Percentiles rank a stretch among this genome's conserved stretches.
These are phyloP conservation scores for Aspergillus fumigatus DNA, from an alignment of 2,329 filamentous ascomycete genomes.

Conservation along the genomic window DNA sequence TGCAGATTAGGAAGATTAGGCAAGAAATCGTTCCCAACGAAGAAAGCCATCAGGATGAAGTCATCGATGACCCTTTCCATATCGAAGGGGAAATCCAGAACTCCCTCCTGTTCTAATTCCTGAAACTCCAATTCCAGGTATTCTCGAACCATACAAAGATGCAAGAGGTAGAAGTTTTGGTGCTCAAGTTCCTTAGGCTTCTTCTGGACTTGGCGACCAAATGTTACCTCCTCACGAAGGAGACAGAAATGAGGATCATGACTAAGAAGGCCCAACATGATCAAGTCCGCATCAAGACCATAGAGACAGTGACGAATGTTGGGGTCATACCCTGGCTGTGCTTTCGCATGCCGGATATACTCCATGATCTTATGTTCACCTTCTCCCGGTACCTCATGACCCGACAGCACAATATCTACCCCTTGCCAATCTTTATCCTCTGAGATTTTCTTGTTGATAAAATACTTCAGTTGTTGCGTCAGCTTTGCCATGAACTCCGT, in stretches of 20 bases:
- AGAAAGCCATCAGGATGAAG: slow-evolving; percentile 99
- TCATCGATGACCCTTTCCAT: slow-evolving; percentile 97
- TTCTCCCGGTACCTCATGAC: slow-evolving; percentile 95
- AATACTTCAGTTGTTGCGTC: slow-evolving; percentile 91
- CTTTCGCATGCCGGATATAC: slow-evolving; percentile 96
- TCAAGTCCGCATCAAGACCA: slow-evolving; percentile 92
- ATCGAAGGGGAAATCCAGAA: slow-evolving; percentile 74
- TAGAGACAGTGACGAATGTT: slow-evolving; percentile 97
- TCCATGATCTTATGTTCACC: slow-evolving; percentile 99
- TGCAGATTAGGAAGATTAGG: slow-evolving; percentile 93
- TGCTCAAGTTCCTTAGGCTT: slow-evolving; percentile 97
- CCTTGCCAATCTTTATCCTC: slow-evolving; percentile 97
- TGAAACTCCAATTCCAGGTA: slow-evolving; percentile 97
- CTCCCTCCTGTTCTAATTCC: slow-evolving; percentile 71
- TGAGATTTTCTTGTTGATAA: slow-evolving; percentile 97
- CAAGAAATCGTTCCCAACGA: slow-evolving; percentile 98
- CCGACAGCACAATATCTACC: slow-evolving; percentile 91
- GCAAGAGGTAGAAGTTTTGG: slow-evolving; percentile 96
- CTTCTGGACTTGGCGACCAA: slow-evolving; percentile 78
- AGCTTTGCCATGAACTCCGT: slow-evolving; percentile 98
- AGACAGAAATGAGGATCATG: slow-evolving; percentile 98
- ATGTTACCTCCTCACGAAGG: slow-evolving; percentile 94
- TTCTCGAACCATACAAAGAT: slow-evolving; percentile 94
- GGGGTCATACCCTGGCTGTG: slow-evolving; percentile 84
- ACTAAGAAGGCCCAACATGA: slow-evolving; percentile 95